Evolutionary conservation across 2,329 filamentous ascomycete genomes (phyloP).

Genomic region (Phaeoacremonium minimum): DNA sequence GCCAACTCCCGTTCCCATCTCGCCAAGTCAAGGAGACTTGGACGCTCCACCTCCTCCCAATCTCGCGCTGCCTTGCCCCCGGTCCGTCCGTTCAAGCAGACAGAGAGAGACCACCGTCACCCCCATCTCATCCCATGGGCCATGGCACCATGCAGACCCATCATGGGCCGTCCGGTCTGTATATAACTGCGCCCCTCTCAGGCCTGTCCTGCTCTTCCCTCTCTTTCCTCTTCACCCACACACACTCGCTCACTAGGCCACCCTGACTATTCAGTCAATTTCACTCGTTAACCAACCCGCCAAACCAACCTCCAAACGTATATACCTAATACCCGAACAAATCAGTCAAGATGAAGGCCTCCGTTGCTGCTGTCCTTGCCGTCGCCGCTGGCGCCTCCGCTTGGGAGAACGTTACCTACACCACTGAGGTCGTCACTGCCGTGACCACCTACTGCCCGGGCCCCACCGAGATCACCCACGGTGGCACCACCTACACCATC

Average conservation of each 20-base stretch:
- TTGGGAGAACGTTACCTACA: conserved; percentile 46
- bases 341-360: conserved; percentile 63
- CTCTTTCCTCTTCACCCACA: conserved; percentile 43
- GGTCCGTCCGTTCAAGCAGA: too few species aligned
- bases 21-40: background rate
- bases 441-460: conserved; percentile 71
- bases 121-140: too few species aligned
- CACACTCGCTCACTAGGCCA: conserved; percentile 38
- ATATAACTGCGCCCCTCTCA: conserved; percentile 45
- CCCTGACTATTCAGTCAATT: conserved; percentile 55
- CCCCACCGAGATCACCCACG: conserved; percentile 60
- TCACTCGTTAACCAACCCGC: conserved; percentile 43
- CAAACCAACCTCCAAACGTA: conserved; percentile 22
- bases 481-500: conserved; percentile 64
- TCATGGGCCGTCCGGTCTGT: conserved; percentile 20
- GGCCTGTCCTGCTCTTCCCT: conserved; percentile 24
- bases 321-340: conserved; percentile 36
- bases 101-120: too few species aligned
- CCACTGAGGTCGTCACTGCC: conserved; percentile 62
- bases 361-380: conserved; percentile 47
- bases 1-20: background rate
- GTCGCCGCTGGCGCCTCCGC: conserved; percentile 42
- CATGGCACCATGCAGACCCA: too few species aligned
- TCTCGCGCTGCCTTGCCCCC: background rate
- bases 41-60: background rate